Conservation (phyloP, 257 asterid genomes). For the Sherardia arvensis region DNA sequence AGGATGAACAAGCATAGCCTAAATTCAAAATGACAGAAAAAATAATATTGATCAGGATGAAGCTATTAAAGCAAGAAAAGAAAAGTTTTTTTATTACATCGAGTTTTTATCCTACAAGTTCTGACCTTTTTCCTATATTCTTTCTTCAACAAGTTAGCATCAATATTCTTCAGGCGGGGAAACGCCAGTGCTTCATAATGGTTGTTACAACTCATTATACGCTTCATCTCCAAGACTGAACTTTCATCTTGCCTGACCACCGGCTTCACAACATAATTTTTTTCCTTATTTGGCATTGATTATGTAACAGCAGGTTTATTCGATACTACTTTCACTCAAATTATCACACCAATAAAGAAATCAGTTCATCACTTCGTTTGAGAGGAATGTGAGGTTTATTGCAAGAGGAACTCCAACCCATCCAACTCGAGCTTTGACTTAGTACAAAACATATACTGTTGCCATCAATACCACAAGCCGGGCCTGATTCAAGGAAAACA, state of each 20-base stretch:
- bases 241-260: conserved; percentile 56
- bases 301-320: conserved; percentile 42
- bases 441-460: conserved; percentile 68
- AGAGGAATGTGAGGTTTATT: conserved; percentile 79
- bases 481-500: conserved; percentile 89
- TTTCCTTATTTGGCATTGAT: conserved; percentile 47
- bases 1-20: conserved; percentile 99
- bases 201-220: conserved; percentile 62
- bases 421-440: conserved; percentile 75
- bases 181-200: conserved; percentile 91
- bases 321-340: conserved; percentile 62
- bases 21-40: conserved; percentile 7
- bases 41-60: not conserved
- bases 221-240: conserved; percentile 77
- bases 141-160: conserved; percentile 58
- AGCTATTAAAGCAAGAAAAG: not conserved
- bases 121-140: conserved; percentile 88
- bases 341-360: conserved; percentile 84
- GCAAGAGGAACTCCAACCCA: conserved; percentile 84
- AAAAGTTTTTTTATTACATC: too few relatives aligned
- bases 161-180: conserved; percentile 65
- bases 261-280: conserved; percentile 41
- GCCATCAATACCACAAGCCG: conserved; percentile 87
- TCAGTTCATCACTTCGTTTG: conserved; percentile 67
- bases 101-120: not conserved